Base-by-base conservation (phyloP, 2,329 filamentous ascomycete species). In the Torrubiella hemipterigena region DNA sequence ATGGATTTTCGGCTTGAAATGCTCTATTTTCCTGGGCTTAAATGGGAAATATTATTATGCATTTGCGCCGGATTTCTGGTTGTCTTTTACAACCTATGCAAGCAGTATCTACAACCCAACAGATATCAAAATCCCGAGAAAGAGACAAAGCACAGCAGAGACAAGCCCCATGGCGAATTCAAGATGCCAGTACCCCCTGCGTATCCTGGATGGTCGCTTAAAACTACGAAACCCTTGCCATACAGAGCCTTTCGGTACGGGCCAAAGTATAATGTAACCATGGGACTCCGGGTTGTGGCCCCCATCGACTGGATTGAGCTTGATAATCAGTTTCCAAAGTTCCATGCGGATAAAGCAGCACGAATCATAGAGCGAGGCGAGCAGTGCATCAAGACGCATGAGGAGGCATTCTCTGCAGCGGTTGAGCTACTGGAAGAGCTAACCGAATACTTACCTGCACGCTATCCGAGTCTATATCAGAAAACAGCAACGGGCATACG, bases 271-370 rank as follows among this genome's bases (percentile, higher is more conserved):
- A 69, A 81, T 46, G 67, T 83, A 35, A 86, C 77, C 2, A 81
- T 87, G 77, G 81, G 82, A 0, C 62, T 89, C 3, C 69, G 81
- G n/a, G 69, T 63, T 7, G 68, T 83, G 58, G 62, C 72, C 19
- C 76, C 73, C 54, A 69, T 79, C 32, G 76, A 85, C 34, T 87
- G 82, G 82, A 85, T 89, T 46, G 81, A 93, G 54, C 69, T 93
- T 17, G 85, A 93, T 55, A 87, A 81, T 47, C 69, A 87, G 28
- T 93, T 73, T 50, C 66, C 75, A 1, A 71, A 69, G 32, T 93
- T 67, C 49, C 82, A 93, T 54, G 66, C 65, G 19, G 70, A 79
- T 40, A 93, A 93, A 54, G 65, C 69, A 2, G 58, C 59, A 11
- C 72, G 84, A 1, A 81, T 93, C 29, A 45, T 49, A 11, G 73